Conservation (phyloP, 495 filamentous ascomycete genomes). For the Hypomontagnella submonticulosa region DNA sequence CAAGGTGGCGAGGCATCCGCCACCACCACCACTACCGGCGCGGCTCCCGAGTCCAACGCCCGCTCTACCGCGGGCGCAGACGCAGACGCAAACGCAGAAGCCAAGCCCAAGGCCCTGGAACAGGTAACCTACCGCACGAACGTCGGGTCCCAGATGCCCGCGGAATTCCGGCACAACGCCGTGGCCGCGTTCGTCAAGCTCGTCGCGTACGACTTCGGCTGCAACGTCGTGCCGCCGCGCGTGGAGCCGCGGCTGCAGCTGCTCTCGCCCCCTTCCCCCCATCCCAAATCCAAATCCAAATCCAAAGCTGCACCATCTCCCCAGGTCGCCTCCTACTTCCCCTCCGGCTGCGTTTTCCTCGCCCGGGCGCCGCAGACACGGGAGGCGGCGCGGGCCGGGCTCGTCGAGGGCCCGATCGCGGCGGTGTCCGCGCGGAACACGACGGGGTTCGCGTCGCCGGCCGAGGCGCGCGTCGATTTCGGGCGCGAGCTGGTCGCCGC, state of each 20-base stretch:
- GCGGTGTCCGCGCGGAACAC: slow-evolving; percentile 68
- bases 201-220: slow-evolving; percentile 81
- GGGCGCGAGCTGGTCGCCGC: slow-evolving; percentile 78
- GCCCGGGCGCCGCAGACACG: slow-evolving; percentile 76
- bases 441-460: slow-evolving; percentile 56
- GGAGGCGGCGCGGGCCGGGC: slow-evolving; percentile 73
- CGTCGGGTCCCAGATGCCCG: slow-evolving; percentile 77
- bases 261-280: slow-evolving; percentile 34
- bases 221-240: slow-evolving; percentile 72
- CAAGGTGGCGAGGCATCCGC: slow-evolving; percentile 13
- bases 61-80: slow-evolving; percentile 17
- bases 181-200: slow-evolving; percentile 80
- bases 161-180: slow-evolving; percentile 75
- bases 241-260: slow-evolving; percentile 71
- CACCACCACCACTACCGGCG: slow-evolving; percentile 18
- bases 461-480: slow-evolving; percentile 71
- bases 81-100: slow-evolving; percentile 24
- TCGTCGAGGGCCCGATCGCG: slow-evolving; percentile 80
- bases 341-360: slow-evolving; percentile 65
- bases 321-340: slow-evolving; percentile 61
- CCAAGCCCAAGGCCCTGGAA: slow-evolving; percentile 25
- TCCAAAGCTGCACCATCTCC: slow-evolving; percentile 52
- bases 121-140: slow-evolving; percentile 61
- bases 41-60: slow-evolving; percentile 21
- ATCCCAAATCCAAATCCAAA: slow-evolving; percentile 54